Evolutionary conservation across 129 eudicot genomes (phyloP), one percentile per base, ranked within the genome.

Genomic region (Lactuca saligna): DNA sequence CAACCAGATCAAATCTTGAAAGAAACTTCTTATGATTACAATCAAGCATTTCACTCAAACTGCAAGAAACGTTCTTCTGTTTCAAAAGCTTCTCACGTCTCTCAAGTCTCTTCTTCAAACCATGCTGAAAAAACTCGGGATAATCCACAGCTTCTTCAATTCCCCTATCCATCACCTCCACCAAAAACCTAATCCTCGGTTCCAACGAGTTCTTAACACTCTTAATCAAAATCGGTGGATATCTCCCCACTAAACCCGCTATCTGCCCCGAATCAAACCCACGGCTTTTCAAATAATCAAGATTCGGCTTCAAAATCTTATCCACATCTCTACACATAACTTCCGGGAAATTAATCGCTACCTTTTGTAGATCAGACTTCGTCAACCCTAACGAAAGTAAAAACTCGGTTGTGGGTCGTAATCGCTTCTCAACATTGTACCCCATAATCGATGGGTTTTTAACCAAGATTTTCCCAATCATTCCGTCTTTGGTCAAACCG

Each of bases 1-100:
- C 78, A 9, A 69, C 78, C 53, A 84, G 71, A 55, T 85, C 86
- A 81, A 89, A 94, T 78, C 86, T 94, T 71, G 84, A 62, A 37
- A 80, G 77, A 63, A 94, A 94, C 72, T 85, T 94, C 81, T 83
- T 87, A 73, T 90, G 85, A 68, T 89, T 87, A 75, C 91, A 87
- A 71, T 85, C 91, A 77, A 94, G 72, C 97, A 94, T 94, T 61
- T 94, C 99, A 70, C 92, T 87, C 86, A 94, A 82, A 78, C 88
- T 94, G 82, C 91, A 94, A 57, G 58, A 60, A 70, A 85, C 59
- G 15, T 82, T 76, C 76, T 54, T 85, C 69, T 83, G 83, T 49
- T 66, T 82, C 96, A 94, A 72, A 63, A 94, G 69, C 49, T 79
- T 94, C 64, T 87, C 97, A 79, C 99, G 83, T 62, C 63, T 74